These are phyloP conservation scores for Fraxinus sp. DNA, from an alignment of 305 asterid genomes.

Conservation along the genomic window DNA sequence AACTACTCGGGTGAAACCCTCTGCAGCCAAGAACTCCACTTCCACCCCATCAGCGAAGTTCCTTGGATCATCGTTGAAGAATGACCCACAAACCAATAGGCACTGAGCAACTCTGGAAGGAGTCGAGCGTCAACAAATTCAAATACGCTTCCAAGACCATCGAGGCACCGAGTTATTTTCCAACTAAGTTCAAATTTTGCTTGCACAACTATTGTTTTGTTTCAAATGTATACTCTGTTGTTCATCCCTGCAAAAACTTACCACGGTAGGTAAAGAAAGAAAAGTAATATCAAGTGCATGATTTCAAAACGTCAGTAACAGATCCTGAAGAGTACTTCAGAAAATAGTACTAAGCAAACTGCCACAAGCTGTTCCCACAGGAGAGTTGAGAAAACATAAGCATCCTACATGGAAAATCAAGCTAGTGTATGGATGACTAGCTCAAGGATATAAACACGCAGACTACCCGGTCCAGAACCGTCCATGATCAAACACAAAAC, in stretches of 20 bases:
- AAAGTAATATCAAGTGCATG: not conserved
- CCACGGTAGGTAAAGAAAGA: not conserved
- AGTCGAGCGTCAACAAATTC: not conserved
- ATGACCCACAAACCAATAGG: not conserved
- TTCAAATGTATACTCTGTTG: too few species aligned
- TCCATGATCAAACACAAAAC: not conserved
- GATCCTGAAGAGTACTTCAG: not conserved
- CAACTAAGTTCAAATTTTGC: too few species aligned
- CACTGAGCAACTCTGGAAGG: not conserved
- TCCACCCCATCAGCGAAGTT: not conserved
- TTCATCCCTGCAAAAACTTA: not conserved
- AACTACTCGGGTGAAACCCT: not conserved
- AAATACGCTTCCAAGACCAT: not conserved
- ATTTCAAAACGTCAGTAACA: not conserved
- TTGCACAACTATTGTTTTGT: too few species aligned
- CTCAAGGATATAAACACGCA: not conserved
- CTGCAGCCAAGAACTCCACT: not conserved
- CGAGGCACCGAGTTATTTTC: too few species aligned
- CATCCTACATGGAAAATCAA: not conserved
- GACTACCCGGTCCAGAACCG: not conserved
- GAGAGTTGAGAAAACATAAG: not conserved
- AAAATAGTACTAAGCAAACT: not conserved
- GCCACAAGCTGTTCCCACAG: not conserved
- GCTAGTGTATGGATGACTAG: not conserved
- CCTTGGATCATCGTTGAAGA: not conserved